Evolutionary conservation across 225 moss, liverwort and hornwort genomes (phyloP).

Genomic region (Sphagnum tenellum): DNA sequence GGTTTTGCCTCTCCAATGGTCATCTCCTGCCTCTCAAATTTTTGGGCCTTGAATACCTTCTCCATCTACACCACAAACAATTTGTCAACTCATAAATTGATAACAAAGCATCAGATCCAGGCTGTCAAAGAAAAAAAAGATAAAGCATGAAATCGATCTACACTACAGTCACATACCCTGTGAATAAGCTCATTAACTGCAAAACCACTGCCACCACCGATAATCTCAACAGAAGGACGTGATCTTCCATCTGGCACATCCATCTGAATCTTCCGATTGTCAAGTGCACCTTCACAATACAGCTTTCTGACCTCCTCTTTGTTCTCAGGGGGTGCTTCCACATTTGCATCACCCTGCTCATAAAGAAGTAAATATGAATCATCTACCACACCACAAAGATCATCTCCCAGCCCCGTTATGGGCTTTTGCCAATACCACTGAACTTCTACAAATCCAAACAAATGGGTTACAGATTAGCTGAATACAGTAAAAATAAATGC

Average conservation of each 20-base stretch:
- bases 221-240: slow-evolving; percentile 64
- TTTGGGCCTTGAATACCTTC: slow-evolving; percentile 84
- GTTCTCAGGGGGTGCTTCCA: slow-evolving; percentile 36
- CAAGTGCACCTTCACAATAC: slow-evolving; percentile 72
- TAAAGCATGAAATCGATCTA: too few relatives aligned
- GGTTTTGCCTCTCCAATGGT: slow-evolving; percentile 74
- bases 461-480: too few relatives aligned
- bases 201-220: slow-evolving; percentile 62
- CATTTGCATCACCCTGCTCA: slow-evolving; percentile 44
- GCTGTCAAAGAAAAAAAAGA: too few relatives aligned
- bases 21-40: slow-evolving; percentile 72
- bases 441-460: too few relatives aligned
- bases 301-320: slow-evolving; percentile 66
- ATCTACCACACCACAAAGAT: too few relatives aligned
- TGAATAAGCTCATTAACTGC: slow-evolving; percentile 83
- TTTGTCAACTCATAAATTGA: slow-evolving; percentile 10
- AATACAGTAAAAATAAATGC: too few relatives aligned
- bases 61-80: slow-evolving; percentile 60
- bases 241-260: slow-evolving; percentile 80
- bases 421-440: too few relatives aligned
- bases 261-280: slow-evolving; percentile 77
- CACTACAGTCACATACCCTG: slow-evolving; percentile 32
- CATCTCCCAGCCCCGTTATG: too few relatives aligned
- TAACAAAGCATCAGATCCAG: background rate
- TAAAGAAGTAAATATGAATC: slow-evolving; percentile 1